Evolutionary conservation across 164 flowering plant genomes (phyloP).

Genomic region (Vitis rupestris): DNA sequence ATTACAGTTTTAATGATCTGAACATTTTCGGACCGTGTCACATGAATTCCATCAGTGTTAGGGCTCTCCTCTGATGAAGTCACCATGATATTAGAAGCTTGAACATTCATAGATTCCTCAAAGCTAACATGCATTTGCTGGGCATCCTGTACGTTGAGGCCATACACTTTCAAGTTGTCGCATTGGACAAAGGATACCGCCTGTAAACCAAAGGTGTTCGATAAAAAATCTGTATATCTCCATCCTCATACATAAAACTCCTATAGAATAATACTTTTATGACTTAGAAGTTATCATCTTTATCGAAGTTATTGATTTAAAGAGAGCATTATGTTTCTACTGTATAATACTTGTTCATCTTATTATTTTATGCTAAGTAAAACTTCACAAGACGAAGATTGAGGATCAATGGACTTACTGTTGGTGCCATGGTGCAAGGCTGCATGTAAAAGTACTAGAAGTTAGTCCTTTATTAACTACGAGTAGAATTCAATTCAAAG

Average conservation of each 20-base stretch:
- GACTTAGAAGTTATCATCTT: background rate
- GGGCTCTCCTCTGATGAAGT: constrained; percentile 65
- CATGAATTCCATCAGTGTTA: constrained; percentile 83
- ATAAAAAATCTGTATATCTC: too few relatives aligned
- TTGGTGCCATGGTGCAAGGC: constrained; percentile 35
- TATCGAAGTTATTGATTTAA: too few relatives aligned
- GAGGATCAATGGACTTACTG: constrained; percentile 19
- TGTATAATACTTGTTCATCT: too few relatives aligned
- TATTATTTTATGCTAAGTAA: too few relatives aligned
- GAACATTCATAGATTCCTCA: constrained; percentile 45
- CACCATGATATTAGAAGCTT: constrained; percentile 37
- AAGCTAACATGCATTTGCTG: constrained; percentile 76
- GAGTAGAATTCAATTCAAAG: too few relatives aligned
- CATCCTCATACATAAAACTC: too few relatives aligned
- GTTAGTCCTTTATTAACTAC: too few relatives aligned
- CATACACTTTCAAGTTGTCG: constrained; percentile 47
- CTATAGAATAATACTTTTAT: too few relatives aligned
- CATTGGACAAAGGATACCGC: constrained; percentile 64
- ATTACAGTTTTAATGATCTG: constrained; percentile 36
- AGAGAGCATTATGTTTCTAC: too few relatives aligned
- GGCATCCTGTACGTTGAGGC: constrained; percentile 47
- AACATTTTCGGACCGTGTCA: constrained; percentile 47
- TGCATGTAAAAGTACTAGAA: constrained; percentile 11
- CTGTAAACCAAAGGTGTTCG: constrained; percentile 32
- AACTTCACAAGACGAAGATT: too few relatives aligned